These are phyloP conservation scores for Aspergillus nidulans DNA, from an alignment of 495 filamentous ascomycete genomes.

Conservation along the genomic window DNA sequence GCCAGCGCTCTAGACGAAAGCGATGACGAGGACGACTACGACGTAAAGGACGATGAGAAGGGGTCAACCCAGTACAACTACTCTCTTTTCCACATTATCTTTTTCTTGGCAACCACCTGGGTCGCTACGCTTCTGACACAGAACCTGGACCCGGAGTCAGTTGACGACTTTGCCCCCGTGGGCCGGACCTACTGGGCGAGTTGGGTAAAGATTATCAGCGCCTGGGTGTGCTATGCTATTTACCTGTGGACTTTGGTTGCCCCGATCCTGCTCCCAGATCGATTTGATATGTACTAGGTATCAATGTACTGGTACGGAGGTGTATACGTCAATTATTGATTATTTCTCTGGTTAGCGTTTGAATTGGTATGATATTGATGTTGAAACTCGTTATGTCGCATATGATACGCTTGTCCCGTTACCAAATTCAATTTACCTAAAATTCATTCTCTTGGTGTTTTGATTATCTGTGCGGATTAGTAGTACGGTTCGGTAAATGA, in stretches of 20 bases:
- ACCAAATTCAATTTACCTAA: not conserved
- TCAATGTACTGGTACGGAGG: not conserved
- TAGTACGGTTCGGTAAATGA: no score
- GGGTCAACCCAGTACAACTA: constrained; percentile 92
- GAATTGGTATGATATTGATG: not conserved
- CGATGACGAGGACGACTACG: constrained; percentile 59
- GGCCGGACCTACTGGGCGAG: constrained; percentile 95
- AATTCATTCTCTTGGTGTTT: no score
- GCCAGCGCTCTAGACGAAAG: constrained; percentile 83
- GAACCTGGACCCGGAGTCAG: constrained; percentile 63
- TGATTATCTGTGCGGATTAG: no score
- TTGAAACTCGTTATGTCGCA: not conserved
- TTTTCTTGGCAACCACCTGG: constrained; percentile 94
- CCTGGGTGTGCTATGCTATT: constrained; percentile 94
- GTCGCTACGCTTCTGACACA: constrained; percentile 89
- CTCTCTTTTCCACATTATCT: constrained; percentile 94
- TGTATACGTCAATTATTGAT: not conserved
- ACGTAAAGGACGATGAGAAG: constrained; percentile 81
- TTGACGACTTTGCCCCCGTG: constrained; percentile 78
- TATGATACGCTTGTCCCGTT: not conserved
- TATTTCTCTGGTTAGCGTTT: not conserved
- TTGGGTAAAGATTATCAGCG: constrained; percentile 98
- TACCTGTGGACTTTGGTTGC: constrained; percentile 91
- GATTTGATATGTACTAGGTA: constrained; percentile 54
- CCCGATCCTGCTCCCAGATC: constrained; percentile 77